Percentiles rank a stretch among this genome's conserved stretches.
Conservation (phyloP, 2,329 filamentous ascomycete genomes). For the Thelonectria blattea region DNA sequence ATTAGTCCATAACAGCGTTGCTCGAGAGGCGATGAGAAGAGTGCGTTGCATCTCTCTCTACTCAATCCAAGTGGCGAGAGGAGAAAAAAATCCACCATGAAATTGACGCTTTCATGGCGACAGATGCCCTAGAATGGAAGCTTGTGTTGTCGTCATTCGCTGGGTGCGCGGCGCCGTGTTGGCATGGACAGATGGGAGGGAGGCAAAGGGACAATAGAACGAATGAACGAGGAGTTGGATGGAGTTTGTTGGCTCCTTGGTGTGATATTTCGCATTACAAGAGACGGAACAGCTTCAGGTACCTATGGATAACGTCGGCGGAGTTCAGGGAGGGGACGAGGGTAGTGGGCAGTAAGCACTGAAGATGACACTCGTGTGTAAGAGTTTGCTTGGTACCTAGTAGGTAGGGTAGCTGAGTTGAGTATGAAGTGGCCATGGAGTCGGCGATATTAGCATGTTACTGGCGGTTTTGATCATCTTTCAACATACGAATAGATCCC, state of each 20-base stretch:
- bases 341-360: neutral
- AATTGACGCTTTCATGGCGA: constrained; percentile 11
- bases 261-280: constrained; percentile 4
- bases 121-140: constrained; percentile 11
- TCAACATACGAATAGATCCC: too few species aligned
- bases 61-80: neutral
- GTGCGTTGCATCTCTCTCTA: neutral
- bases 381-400: neutral
- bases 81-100: too few species aligned
- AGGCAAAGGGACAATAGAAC: constrained; percentile 10
- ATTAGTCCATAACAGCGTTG: neutral
- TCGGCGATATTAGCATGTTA: neutral
- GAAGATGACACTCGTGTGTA: too few species aligned
- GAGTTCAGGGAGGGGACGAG: constrained; percentile 4
- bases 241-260: constrained; percentile 9
- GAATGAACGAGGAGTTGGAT: constrained; percentile 13
- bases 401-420: too few species aligned
- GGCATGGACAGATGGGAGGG: constrained; percentile 4
- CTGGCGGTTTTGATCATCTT: neutral
- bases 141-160: constrained; percentile 12
- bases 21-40: too few species aligned
- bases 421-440: neutral
- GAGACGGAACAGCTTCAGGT: constrained; percentile 15
- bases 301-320: neutral
- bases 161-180: constrained; percentile 15